These are phyloP conservation scores for Hippophae gyantsensis DNA, from an alignment of 306 rosid species.

Conservation along the genomic window DNA sequence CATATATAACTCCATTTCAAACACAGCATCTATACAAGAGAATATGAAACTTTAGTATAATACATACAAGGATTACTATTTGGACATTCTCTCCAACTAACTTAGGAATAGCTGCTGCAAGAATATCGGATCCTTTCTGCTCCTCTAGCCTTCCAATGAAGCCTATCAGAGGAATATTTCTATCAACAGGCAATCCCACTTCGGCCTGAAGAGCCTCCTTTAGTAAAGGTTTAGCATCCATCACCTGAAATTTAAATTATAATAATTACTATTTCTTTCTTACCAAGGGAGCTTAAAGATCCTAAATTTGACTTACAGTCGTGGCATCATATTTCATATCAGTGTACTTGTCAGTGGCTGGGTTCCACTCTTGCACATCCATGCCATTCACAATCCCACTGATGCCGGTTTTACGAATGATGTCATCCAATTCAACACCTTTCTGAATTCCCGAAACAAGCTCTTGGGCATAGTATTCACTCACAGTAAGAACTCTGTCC, in stretches of 20 bases:
- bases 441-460: conserved; percentile 33
- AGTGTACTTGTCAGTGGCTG: conserved; percentile 28
- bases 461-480: conserved; percentile 39
- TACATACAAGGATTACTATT: conserved; percentile 71
- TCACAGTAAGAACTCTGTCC: conserved; percentile 34
- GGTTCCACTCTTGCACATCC: conserved; percentile 51
- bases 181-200: conserved; percentile 80
- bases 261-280: neutral
- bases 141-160: conserved; percentile 95
- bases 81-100: conserved; percentile 55
- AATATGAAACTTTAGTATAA: neutral
- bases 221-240: conserved; percentile 54
- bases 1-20: conserved; percentile 5
- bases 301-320: conserved; percentile 21
- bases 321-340: conserved; percentile 26
- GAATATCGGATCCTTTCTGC: conserved; percentile 96
- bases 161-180: conserved; percentile 60
- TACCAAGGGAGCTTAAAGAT: neutral
- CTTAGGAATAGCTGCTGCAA: conserved; percentile 65
- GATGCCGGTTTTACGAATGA: conserved; percentile 24
- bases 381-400: conserved; percentile 39
- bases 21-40: neutral
- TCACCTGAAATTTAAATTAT: conserved; percentile 35
- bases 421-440: conserved; percentile 35
- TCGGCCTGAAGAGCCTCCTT: conserved; percentile 96